Percentiles rank a stretch among this genome's conserved stretches.
Conservation (phyloP, 306 rosid genomes). For the Alnus rubra region DNA sequence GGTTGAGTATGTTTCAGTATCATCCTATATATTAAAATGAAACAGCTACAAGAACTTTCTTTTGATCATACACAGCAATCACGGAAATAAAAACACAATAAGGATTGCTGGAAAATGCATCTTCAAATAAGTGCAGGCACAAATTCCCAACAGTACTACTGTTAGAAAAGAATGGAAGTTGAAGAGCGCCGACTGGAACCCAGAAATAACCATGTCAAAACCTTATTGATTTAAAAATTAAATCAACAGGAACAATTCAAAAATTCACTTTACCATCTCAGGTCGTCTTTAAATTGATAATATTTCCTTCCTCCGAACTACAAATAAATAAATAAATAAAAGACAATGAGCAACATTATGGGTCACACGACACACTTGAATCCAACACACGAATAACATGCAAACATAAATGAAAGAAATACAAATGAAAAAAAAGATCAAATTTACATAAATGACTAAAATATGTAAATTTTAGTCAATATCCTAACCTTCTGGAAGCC, state of each 20-base stretch:
- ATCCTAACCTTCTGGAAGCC: not conserved
- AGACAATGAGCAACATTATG: not conserved
- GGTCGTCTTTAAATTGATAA: constrained; percentile 4
- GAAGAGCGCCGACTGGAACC: constrained; percentile 52
- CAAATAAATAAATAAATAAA: not conserved
- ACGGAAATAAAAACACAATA: not conserved
- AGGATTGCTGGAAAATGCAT: constrained; percentile 51
- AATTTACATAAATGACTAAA: no score
- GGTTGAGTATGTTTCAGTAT: not conserved
- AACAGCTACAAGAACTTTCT: not conserved
- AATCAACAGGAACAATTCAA: not conserved
- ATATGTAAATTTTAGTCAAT: no score
- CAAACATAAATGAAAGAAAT: not conserved
- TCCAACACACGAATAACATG: not conserved
- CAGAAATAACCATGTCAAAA: constrained; percentile 27
- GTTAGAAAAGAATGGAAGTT: constrained; percentile 54
- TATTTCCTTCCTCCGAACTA: constrained; percentile 27
- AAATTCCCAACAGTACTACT: constrained; percentile 49
- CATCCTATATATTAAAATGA: not conserved
- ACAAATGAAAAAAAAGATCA: no score
- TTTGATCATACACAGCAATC: not conserved
- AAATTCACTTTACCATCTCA: constrained; percentile 29
- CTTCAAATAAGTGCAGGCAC: constrained; percentile 52
- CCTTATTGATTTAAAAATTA: not conserved
- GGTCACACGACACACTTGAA: not conserved